These are phyloP conservation scores for Rhodofomes roseus DNA, from an alignment of 1,284 basidiomycete genomes.

Conservation along the genomic window DNA sequence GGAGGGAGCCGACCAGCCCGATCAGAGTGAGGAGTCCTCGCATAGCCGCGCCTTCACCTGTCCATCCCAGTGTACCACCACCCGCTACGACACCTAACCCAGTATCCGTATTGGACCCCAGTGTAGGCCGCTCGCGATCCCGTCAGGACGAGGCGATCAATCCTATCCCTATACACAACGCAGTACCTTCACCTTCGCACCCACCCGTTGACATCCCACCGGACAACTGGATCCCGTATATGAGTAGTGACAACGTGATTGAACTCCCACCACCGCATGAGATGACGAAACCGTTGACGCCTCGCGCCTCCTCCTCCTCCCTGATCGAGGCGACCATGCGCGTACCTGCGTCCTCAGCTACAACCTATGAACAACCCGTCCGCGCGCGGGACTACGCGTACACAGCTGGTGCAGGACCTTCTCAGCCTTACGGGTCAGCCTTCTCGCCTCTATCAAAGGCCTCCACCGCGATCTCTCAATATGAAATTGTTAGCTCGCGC, in stretches of 20 bases:
- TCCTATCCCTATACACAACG: slow-evolving; percentile 33
- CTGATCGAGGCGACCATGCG: slow-evolving; percentile 5
- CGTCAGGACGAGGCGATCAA: slow-evolving; percentile 13
- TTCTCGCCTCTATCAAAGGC: slow-evolving; percentile 25
- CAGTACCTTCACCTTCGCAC: slow-evolving; percentile 20
- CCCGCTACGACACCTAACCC: slow-evolving; percentile 17
- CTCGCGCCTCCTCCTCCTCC: slow-evolving; percentile 10
- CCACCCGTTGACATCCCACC: slow-evolving; percentile 25
- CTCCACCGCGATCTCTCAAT: slow-evolving; percentile 27
- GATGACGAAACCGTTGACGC: slow-evolving; percentile 25
- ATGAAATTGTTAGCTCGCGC: slow-evolving; percentile 21
- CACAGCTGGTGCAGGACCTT: slow-evolving; percentile 5
- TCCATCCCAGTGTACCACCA: slow-evolving; percentile 22
- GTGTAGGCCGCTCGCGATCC: slow-evolving; percentile 9
- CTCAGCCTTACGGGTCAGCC: slow-evolving; percentile 8
- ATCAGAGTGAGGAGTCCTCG: slow-evolving; percentile 13
- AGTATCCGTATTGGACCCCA: slow-evolving; percentile 12
- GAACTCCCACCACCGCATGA: slow-evolving; percentile 36
- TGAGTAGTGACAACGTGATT: slow-evolving; percentile 27
- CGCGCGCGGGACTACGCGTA: slow-evolving; percentile 22
- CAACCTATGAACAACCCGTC: slow-evolving; percentile 6
- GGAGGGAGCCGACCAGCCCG: slow-evolving; percentile 15
- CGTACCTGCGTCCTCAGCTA: slow-evolving; percentile 4
- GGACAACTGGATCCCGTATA: slow-evolving; percentile 40
- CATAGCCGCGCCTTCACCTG: slow-evolving; percentile 20